Evolutionary conservation across 2,329 filamentous ascomycete species (phyloP), one percentile per base, ranked within the genome.

Genomic region (Pestalotiopsis sp.): DNA sequence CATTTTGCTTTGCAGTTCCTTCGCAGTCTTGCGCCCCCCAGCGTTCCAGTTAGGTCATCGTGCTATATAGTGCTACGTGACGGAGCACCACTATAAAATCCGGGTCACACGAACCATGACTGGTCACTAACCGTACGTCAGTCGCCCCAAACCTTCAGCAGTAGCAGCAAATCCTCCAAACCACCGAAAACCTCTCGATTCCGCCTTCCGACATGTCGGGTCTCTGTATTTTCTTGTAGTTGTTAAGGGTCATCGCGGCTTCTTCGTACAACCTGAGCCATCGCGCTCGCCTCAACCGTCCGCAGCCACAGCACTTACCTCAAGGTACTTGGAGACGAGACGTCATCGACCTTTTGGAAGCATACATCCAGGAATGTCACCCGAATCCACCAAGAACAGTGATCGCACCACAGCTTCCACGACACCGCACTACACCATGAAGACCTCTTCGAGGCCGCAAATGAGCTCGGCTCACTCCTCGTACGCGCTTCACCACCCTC

Each of bases 401-500:
- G 64, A 65, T 38, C 45, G 49, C 64, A 41, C 52, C 45, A 6
- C 64, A 60, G 58, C 67, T 20, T 27, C 59, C 27, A 55, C 66
- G 20, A 71, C 72, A 61, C 75, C 75, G n/a, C 76, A 77, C 67
- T 78, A 72, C 71, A 79, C 76, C 58, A 79, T 79, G 77, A 79
- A 78, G 71, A 78, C 77, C 31, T 73, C 76, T 23, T 67, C 76
- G 67, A 73, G 77, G 60, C 75, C 76, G n/a, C 41, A 74, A 39
- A 64, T 78, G 69, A 72, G 69, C 68, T 73, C 76, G 52, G 73
- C 76, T 25, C 76, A 77, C 64, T 75, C 75, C 41, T 70, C 73
- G 25, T 73, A 76, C 61, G 69, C 72, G 38, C 45, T 52, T 4
- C 72, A 73, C 60, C 71, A 70, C 65, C 67, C 74, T 27, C 74